Evolutionary conservation across 23 red algal species (phyloP).

Genomic region (Gracilariopsis chorda): DNA sequence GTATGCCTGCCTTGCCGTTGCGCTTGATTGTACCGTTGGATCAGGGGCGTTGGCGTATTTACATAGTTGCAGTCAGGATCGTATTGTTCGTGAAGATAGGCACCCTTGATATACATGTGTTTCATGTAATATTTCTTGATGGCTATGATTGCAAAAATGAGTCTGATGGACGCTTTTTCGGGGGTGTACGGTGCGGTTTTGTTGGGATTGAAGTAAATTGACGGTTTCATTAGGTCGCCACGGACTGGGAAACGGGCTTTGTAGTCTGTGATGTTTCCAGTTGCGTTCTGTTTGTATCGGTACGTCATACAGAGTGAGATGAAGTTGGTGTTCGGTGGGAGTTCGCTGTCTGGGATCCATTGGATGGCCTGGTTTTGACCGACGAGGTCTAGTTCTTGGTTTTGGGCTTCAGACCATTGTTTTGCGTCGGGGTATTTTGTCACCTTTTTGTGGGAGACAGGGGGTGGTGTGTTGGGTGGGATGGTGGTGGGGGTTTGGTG

Average conservation of each 20-base stretch:
- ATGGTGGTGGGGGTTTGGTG: not conserved
- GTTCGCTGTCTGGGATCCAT: not conserved
- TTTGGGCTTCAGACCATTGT: not conserved
- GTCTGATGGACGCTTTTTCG: not conserved
- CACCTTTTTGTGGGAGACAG: not conserved
- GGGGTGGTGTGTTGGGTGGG: not conserved
- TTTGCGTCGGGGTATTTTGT: not conserved
- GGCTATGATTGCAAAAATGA: no score
- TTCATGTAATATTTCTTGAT: no score
- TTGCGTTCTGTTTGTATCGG: not conserved
- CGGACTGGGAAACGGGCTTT: not conserved
- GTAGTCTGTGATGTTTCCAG: not conserved
- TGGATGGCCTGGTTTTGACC: not conserved
- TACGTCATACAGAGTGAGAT: no score
- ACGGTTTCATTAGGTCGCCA: slow-evolving; percentile 21
- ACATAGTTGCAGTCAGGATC: not conserved
- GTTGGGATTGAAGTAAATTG: not conserved
- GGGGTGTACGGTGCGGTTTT: not conserved
- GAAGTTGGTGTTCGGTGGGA: not conserved
- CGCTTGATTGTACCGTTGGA: not conserved
- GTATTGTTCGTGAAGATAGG: not conserved
- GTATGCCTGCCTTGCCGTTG: not conserved
- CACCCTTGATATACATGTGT: not conserved
- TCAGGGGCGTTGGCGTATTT: not conserved
- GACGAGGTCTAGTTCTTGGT: not conserved